These are phyloP conservation scores for Hordeum marinum DNA, from an alignment of 176 grass and related monocot genomes.

Conservation along the genomic window DNA sequence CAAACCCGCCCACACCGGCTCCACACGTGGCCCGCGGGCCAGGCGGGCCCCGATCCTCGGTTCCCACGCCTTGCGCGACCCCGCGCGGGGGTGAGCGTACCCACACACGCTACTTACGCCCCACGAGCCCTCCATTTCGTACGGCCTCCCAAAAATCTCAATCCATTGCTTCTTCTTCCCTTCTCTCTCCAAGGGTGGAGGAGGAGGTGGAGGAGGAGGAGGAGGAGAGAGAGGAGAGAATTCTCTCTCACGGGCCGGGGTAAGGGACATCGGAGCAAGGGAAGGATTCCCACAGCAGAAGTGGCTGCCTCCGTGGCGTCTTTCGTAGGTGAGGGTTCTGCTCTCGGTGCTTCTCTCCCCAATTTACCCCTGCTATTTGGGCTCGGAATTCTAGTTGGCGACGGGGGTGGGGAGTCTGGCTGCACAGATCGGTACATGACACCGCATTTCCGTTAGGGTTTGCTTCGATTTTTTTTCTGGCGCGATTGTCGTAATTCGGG, in stretches of 20 bases:
- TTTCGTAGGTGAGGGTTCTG: neutral
- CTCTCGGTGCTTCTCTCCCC: neutral
- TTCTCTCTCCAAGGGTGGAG: conserved; percentile 1
- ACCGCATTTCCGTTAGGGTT: neutral
- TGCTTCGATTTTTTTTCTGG: neutral
- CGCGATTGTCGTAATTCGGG: neutral
- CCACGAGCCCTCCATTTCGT: conserved; percentile 33
- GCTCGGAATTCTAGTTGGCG: neutral
- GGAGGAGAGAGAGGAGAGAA: neutral
- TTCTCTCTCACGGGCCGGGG: neutral
- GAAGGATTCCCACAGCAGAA: neutral
- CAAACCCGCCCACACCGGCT: neutral
- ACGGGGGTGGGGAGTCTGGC: neutral
- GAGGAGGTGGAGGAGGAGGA: neutral
- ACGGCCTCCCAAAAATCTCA: conserved; percentile 36
- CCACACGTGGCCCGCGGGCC: neutral
- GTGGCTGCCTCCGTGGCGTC: neutral
- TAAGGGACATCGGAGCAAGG: neutral
- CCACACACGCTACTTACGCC: conserved; percentile 9
- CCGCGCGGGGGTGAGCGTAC: neutral
- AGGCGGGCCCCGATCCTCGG: neutral
- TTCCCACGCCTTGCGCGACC: neutral
- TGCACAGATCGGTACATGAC: neutral
- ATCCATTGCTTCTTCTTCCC: conserved; percentile 16
- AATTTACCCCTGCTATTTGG: neutral